Conservation (phyloP, 805 yeast species). For the Metschnikowia baotianmanensis region DNA sequence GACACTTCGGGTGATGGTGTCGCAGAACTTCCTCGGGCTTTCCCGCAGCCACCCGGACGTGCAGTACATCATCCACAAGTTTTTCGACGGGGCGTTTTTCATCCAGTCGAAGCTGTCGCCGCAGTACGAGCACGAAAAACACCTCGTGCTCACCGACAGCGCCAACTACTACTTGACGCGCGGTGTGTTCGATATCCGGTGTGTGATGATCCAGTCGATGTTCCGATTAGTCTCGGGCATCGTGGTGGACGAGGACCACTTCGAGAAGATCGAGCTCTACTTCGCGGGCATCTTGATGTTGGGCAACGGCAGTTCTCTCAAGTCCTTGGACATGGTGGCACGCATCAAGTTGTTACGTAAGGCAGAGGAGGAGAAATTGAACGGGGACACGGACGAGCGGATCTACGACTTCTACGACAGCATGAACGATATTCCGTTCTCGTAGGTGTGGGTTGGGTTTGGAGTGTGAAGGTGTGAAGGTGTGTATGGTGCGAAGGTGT, state of each 20-base stretch:
- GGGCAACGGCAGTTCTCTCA: slow-evolving; percentile 35
- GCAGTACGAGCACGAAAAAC: slow-evolving; percentile 11
- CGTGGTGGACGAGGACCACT: slow-evolving; percentile 23
- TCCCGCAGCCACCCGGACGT: slow-evolving; percentile 28
- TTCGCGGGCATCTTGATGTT: slow-evolving; percentile 30
- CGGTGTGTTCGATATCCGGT: slow-evolving; percentile 27
- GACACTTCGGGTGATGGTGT: slow-evolving; percentile 13
- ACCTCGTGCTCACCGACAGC: slow-evolving; percentile 24
- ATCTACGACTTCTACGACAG: slow-evolving; percentile 16
- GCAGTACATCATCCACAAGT: slow-evolving; percentile 21
- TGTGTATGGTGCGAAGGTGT: neutral
- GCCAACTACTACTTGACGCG: slow-evolving; percentile 25
- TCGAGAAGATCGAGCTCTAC: slow-evolving; percentile 31
- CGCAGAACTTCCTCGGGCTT: slow-evolving; percentile 14
- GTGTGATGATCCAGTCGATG: slow-evolving; percentile 35
- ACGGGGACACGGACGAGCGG: slow-evolving; percentile 12
- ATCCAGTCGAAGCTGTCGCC: slow-evolving; percentile 19
- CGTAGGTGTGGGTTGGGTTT: slow-evolving; percentile 1
- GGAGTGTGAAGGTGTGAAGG: neutral
- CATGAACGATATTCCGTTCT: slow-evolving; percentile 19
- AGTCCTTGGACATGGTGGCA: slow-evolving; percentile 21
- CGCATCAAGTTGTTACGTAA: slow-evolving; percentile 10
- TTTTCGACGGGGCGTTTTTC: slow-evolving; percentile 25
- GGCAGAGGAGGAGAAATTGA: slow-evolving; percentile 2
- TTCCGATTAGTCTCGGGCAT: slow-evolving; percentile 23